Evolutionary conservation across 495 filamentous ascomycete species (phyloP), one percentile per base, ranked within the genome.

Genomic region (Penicillium fimorum): DNA sequence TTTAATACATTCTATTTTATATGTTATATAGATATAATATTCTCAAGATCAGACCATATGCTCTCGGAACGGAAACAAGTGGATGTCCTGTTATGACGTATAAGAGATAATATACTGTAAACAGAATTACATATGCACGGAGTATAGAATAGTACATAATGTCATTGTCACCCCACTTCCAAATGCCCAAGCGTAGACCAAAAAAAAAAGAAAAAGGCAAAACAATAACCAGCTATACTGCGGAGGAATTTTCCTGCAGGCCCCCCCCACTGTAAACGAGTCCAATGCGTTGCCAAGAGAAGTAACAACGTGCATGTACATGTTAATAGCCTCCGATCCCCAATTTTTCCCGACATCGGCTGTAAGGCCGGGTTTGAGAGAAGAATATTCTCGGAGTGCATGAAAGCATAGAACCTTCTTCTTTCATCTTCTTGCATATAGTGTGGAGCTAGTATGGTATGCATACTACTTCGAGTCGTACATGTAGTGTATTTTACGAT

Each of bases 311-410:
- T 46, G 43, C 4, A 37, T 37, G 13, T n/a, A n/a, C 5, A 35
- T 12, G 13, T 13, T 10, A 10, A 33, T 33, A 33, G 9, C 10
- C 2, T 33, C 30, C 30, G 30, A 33, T 33, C 10, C 41, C 29
- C 40, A 22, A 15, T 38, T 50, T 57, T 48, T 59, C 53, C 62
- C 62, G 62, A 65, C 56, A 57, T 65, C 62, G 62, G 62, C 45
- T 41, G 24, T 51, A 38, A 35, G 30, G n/a, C 12, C 17, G 24
- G 49, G 50, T 11, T 27, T n/a, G 11, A 29, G 30, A 22, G 22
- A 22, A 22, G 30, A 15, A 45, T 54, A 7, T 27, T 27, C 25
- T 27, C 25, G 12, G 6, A 10, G 41, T 43, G 41, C 51, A 44
- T 54, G 51, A 46, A 46, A 35, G 40, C 51, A 41, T 42, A 15